Evolutionary conservation across 2,329 filamentous ascomycete genomes (phyloP).

Genomic region (Verticillium isaacii): DNA sequence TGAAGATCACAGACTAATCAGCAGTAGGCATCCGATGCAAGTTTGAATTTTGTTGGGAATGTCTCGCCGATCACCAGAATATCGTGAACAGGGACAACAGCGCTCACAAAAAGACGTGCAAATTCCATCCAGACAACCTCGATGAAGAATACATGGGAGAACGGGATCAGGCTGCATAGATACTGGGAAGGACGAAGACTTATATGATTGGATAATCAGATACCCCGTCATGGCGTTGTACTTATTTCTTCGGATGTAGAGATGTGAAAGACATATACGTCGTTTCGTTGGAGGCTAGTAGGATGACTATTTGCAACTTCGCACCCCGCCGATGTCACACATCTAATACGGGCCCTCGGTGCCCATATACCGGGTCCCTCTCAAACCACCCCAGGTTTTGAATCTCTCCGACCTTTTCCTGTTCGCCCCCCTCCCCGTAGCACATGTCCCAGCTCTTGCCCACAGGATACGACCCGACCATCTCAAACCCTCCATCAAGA

Average conservation of each 20-base stretch:
- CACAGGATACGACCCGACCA: slow-evolving; percentile 63
- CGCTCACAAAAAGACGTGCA: slow-evolving; percentile 22
- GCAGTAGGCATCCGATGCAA: slow-evolving; percentile 21
- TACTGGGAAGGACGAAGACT: neutral
- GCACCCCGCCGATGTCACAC: neutral
- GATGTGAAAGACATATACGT: neutral
- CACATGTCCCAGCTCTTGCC: slow-evolving; percentile 66
- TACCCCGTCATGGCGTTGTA: neutral
- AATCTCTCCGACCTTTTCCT: slow-evolving; percentile 33
- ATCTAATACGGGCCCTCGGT: slow-evolving; percentile 7
- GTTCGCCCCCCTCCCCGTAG: slow-evolving; percentile 56
- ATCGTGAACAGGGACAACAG: slow-evolving; percentile 28
- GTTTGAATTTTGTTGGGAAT: slow-evolving; percentile 28
- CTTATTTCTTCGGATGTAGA: no score
- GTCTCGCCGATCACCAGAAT: slow-evolving; percentile 24
- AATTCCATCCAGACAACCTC: slow-evolving; percentile 21
- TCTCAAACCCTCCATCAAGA: slow-evolving; percentile 48
- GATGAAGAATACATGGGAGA: neutral
- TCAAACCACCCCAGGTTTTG: slow-evolving; percentile 10
- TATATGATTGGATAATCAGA: neutral
- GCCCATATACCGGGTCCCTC: slow-evolving; percentile 15
- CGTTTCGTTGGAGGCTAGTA: no score
- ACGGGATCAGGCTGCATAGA: neutral
- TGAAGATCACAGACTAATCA: slow-evolving; percentile 18
- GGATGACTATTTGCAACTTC: neutral